A percentile compares a stretch with the other conserved stretches of the same genome.
phyloP scores from a whole-genome alignment of 1,284 basidiomycete species.

The Mycosarcoma mackinlayi region DNA sequence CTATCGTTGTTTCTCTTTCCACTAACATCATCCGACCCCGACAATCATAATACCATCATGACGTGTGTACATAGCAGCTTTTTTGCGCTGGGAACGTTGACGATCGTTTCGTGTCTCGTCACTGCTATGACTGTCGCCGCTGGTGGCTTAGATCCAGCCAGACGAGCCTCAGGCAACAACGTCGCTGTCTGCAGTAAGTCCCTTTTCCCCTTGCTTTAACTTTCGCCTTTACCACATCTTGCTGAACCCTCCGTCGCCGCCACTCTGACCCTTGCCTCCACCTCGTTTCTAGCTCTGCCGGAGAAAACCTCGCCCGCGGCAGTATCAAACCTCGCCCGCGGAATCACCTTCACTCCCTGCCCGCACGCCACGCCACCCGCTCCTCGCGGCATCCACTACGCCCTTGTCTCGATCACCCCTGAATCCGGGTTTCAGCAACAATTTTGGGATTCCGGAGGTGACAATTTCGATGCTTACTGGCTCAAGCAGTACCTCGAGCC shows the following conservation, averaged over 20 bases:
- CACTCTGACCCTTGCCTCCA: not conserved
- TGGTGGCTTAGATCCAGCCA: not conserved
- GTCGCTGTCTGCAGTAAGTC: constrained; percentile 30
- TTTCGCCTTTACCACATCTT: not conserved
- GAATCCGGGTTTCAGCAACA: constrained; percentile 8
- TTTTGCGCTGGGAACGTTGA: too few species aligned
- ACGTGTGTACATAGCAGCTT: too few species aligned
- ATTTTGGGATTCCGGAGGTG: constrained; percentile 1
- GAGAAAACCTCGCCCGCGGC: not conserved
- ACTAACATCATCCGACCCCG: too few species aligned
- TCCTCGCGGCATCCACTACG: not conserved
- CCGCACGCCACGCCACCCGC: not conserved
- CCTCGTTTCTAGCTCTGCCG: constrained; percentile 9
- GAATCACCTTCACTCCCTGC: constrained; percentile 10
- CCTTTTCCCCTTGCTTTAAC: not conserved
- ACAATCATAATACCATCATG: too few species aligned
- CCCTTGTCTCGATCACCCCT: not conserved
- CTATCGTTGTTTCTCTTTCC: too few species aligned
- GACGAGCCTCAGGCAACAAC: not conserved
- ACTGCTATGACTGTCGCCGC: not conserved
- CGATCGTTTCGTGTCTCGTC: too few species aligned
- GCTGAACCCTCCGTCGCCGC: too few species aligned
- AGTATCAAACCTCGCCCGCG: constrained; percentile 9
- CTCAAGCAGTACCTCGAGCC: constrained; percentile 4
- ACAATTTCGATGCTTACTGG: constrained; percentile 13